Conservation (phyloP, 768 basidiomycete species). For the Boletus sp. region DNA sequence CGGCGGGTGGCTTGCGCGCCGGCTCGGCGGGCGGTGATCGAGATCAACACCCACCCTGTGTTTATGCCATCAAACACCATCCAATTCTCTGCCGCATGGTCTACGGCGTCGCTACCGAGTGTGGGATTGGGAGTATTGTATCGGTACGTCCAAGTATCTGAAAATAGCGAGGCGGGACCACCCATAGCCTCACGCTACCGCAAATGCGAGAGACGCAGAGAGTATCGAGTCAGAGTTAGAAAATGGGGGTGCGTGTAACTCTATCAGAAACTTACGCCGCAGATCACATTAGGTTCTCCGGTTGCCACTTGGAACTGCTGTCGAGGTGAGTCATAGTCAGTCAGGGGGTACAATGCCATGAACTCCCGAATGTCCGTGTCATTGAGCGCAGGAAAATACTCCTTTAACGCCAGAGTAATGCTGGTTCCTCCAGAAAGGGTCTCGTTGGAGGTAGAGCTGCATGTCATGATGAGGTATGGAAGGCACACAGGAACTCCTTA, state of each 20-base stretch:
- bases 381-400: slow-evolving; percentile 45
- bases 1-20: background rate
- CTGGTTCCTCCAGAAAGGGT: slow-evolving; percentile 44
- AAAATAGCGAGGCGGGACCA: slow-evolving; percentile 33
- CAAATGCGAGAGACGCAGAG: background rate
- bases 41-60: slow-evolving; percentile 45
- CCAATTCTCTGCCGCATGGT: slow-evolving; percentile 61
- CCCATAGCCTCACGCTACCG: slow-evolving; percentile 46
- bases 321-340: slow-evolving; percentile 40
- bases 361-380: slow-evolving; percentile 38
- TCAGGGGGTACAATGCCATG: slow-evolving; percentile 40
- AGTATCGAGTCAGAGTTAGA: background rate
- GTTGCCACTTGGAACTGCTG: slow-evolving; percentile 46
- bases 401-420: slow-evolving; percentile 33
- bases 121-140: slow-evolving; percentile 58
- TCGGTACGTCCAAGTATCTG: slow-evolving; percentile 39
- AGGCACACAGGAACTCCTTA: background rate
- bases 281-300: slow-evolving; percentile 48
- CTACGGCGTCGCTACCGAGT: slow-evolving; percentile 32
- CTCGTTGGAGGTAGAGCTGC: slow-evolving; percentile 59
- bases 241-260: background rate
- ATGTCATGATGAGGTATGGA: background rate
- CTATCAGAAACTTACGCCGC: slow-evolving; percentile 43
- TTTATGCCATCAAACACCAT: slow-evolving; percentile 64
- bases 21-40: background rate